Base-by-base conservation (phyloP, 768 basidiomycete genomes). In the Tephrocybe sp. region DNA sequence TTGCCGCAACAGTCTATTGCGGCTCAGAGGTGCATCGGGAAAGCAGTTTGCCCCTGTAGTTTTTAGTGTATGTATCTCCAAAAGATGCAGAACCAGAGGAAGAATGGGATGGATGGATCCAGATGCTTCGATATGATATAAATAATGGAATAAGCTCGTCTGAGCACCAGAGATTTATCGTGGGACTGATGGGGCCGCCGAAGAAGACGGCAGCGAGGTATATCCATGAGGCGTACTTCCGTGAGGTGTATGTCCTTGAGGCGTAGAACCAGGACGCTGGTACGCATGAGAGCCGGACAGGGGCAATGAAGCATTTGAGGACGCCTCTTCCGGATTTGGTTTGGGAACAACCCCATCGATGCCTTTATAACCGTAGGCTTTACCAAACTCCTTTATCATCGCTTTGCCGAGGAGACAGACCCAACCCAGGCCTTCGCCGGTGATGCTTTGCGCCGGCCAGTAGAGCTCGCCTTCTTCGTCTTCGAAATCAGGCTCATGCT, bases 401-500 rank as follows among this genome's bases (percentile, higher is more conserved):
- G 88, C 84, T 63, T 85, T 87, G 59, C 88, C 89, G 82, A 92
- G 85, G 23, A 87, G 72, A 65, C 89, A 91, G n/a, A 90, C 82
- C 89, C 89, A 92, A 17, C 85, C 89, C 26, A 92, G 74, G 43
- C 89, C 89, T 65, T 89, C 85, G 38, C 87, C 87, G 26, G 78
- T 85, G 51, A 83, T 72, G 32, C 79, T 74, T 60, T 88, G 84
- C 38, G 83, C 83, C 0, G 89, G 89, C 89, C 89, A 91, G 62
- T 82, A 88, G n/a, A 92, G 72, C 60, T 91, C 89, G 56, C 89
- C 87, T 64, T 89, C 89, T 56, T 89, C 86, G 58, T 92, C 89
- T 64, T 91, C 89, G 47, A 91, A 80, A 56, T 91, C 89, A 10
- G 86, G 85, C 54, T 90, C 87, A 49, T 85, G 77, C 64, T 92